Conservation (phyloP, 805 yeast species). For the Jamesozyma jinghongensis region DNA sequence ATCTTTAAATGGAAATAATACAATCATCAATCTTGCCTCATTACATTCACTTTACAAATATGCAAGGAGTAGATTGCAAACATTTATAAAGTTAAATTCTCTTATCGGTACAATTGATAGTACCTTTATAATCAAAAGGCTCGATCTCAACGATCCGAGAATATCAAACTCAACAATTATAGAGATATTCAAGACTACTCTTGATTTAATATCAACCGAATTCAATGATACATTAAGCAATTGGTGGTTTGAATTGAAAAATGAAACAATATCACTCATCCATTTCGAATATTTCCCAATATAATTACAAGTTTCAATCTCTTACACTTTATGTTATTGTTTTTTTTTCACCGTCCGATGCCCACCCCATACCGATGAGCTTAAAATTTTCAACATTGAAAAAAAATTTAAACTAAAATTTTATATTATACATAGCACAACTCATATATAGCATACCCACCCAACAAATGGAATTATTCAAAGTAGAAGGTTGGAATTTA, state of each 20-base stretch:
- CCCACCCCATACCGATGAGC: conserved; percentile 3
- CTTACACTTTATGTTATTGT: no score
- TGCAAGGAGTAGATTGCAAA: conserved; percentile 5
- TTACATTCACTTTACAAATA: background rate
- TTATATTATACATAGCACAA: background rate
- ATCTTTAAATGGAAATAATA: background rate
- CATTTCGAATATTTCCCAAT: conserved; percentile 10
- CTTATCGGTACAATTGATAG: conserved; percentile 7
- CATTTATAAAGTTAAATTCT: conserved; percentile 12
- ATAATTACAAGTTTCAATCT: conserved; percentile 17
- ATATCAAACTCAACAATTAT: conserved; percentile 9
- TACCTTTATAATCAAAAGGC: conserved; percentile 6
- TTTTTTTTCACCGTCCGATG: no score
- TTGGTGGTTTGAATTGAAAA: conserved; percentile 20
- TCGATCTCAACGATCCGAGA: background rate
- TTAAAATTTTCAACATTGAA: conserved; percentile 5
- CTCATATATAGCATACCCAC: no score
- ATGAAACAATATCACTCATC: conserved; percentile 8
- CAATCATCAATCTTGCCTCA: background rate
- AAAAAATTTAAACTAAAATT: conserved; percentile 4
- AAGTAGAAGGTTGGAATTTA: conserved; percentile 77
- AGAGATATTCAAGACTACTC: conserved; percentile 10
- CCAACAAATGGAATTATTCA: conserved; percentile 73
- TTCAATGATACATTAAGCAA: conserved; percentile 4
- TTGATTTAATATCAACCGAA: conserved; percentile 1